Percentiles rank a stretch among this genome's conserved stretches.
These are phyloP conservation scores for Tuber aestivum DNA, from an alignment of 495 filamentous ascomycete genomes.

Conservation along the genomic window DNA sequence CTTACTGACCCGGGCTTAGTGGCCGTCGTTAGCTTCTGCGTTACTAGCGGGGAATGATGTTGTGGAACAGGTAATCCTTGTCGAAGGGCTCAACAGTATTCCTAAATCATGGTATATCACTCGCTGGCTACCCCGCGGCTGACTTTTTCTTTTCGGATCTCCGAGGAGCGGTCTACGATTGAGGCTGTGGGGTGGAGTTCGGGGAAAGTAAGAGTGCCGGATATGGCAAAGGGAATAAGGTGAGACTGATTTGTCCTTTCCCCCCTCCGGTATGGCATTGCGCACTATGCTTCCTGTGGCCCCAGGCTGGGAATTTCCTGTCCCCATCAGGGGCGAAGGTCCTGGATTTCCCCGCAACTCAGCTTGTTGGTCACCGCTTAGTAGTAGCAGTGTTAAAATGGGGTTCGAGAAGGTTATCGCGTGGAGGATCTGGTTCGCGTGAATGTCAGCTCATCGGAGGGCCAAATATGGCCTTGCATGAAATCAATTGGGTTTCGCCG, in stretches of 20 bases:
- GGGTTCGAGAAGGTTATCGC: too few relatives aligned
- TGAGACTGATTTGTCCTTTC: neutral
- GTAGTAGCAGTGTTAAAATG: neutral
- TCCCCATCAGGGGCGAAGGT: neutral
- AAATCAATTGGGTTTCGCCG: neutral
- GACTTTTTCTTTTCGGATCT: neutral
- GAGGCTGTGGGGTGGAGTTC: too few relatives aligned
- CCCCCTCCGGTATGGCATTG: neutral
- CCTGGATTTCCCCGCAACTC: neutral
- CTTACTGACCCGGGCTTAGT: too few relatives aligned
- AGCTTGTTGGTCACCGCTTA: neutral
- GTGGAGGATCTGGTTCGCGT: too few relatives aligned
- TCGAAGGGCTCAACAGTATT: neutral
- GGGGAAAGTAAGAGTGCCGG: neutral
- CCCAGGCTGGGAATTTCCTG: too few relatives aligned
- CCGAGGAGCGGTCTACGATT: neutral
- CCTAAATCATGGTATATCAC: constrained; percentile 11
- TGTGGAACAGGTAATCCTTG: neutral
- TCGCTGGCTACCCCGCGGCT: neutral
- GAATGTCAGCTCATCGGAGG: neutral
- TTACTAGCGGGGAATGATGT: too few relatives aligned
- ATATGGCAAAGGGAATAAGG: neutral
- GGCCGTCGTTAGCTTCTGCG: too few relatives aligned
- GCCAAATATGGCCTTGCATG: neutral
- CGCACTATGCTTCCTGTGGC: too few relatives aligned